Conservation (phyloP, 2,329 filamentous ascomycete genomes). For the Aspergillus fijiensis region DNA sequence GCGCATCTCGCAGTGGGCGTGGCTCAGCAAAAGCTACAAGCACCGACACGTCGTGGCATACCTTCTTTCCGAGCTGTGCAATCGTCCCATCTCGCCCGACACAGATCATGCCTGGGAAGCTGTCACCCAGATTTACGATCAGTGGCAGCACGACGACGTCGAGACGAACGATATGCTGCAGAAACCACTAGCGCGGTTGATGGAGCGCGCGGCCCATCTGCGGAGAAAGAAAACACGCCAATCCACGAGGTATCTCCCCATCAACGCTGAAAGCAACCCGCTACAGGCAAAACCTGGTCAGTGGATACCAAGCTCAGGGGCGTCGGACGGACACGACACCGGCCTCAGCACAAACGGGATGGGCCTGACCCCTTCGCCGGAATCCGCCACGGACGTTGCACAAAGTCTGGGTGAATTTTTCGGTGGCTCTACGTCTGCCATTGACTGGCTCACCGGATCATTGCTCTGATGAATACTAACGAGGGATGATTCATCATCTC, state of each 20-base stretch:
- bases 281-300: background rate
- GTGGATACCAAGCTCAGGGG: background rate
- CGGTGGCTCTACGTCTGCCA: background rate
- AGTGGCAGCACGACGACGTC: constrained; percentile 13
- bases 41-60: constrained; percentile 59
- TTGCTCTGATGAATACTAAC: background rate
- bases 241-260: background rate
- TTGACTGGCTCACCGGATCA: background rate
- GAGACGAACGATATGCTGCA: constrained; percentile 14
- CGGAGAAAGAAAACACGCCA: background rate
- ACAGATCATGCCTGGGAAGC: constrained; percentile 27
- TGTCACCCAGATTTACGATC: constrained; percentile 22
- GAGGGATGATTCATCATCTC: background rate
- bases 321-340: background rate
- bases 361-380: background rate
- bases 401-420: background rate
- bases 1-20: constrained; percentile 54
- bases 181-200: constrained; percentile 18
- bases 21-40: constrained; percentile 58
- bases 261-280: background rate
- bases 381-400: background rate
- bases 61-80: constrained; percentile 54
- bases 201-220: constrained; percentile 15
- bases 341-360: background rate
- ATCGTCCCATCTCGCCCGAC: constrained; percentile 19